A percentile compares a stretch with the other conserved stretches of the same genome.
phyloP scores from a whole-genome alignment of 257 asterid genomes.

The Nicotiana benthamiana region DNA sequence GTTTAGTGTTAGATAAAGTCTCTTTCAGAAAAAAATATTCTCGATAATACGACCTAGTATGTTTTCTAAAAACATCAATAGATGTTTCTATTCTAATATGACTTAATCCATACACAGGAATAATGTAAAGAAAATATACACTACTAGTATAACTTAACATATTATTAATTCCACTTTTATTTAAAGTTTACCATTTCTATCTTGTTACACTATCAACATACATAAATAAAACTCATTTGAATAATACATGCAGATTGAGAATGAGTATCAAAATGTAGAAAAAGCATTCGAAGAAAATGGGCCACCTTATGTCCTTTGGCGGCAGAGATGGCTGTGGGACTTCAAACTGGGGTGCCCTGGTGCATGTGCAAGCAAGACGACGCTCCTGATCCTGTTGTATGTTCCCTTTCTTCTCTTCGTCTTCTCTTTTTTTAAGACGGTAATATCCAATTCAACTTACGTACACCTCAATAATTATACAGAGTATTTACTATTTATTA shows the following conservation, averaged over 20 bases:
- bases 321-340: constrained; percentile 72
- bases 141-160: neutral
- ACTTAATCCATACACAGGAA: too few species aligned
- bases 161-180: neutral
- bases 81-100: too few species aligned
- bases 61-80: neutral
- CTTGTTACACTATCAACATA: neutral
- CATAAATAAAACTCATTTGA: neutral
- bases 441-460: too few species aligned
- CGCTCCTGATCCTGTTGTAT: constrained; percentile 88
- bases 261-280: constrained; percentile 75
- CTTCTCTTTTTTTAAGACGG: too few species aligned
- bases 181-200: neutral
- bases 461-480: too few species aligned
- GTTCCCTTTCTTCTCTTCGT: neutral
- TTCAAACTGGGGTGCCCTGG: constrained; percentile 86
- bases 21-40: neutral
- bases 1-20: neutral
- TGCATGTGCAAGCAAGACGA: constrained; percentile 92
- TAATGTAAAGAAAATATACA: too few species aligned
- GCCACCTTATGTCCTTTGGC: constrained; percentile 76
- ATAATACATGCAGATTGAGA: constrained; percentile 55
- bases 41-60: neutral
- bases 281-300: constrained; percentile 40
- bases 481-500: too few species aligned